Conservation (phyloP, 805 yeast genomes). For the Yarrowia yakushimensis region DNA sequence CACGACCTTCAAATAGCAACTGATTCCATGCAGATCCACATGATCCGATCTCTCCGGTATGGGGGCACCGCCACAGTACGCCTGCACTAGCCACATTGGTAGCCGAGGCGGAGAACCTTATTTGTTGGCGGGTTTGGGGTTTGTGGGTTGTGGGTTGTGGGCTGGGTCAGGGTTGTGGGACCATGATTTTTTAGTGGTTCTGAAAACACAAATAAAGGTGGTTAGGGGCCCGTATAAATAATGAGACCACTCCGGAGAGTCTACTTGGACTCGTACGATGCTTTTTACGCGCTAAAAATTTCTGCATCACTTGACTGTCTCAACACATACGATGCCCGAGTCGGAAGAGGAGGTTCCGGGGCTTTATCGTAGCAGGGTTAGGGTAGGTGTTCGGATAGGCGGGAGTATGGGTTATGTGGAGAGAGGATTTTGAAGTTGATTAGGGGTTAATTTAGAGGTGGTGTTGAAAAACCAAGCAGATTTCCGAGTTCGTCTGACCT, state of each 20-base stretch:
- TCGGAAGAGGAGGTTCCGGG: constrained; percentile 11
- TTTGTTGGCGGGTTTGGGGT: no score
- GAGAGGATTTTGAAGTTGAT: not conserved
- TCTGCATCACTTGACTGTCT: no score
- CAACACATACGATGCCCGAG: constrained; percentile 2
- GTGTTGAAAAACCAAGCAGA: not conserved
- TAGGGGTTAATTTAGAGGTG: not conserved
- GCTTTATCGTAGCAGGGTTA: constrained; percentile 1
- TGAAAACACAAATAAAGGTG: no score
- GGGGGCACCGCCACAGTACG: not conserved
- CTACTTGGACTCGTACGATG: no score
- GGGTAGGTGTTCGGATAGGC: not conserved
- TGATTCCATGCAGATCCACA: not conserved
- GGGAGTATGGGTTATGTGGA: not conserved
- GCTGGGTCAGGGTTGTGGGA: no score
- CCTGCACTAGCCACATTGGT: not conserved
- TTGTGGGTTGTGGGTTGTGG: no score
- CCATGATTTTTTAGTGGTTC: no score
- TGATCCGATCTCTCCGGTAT: not conserved
- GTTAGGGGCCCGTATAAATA: no score
- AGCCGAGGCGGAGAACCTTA: no score
- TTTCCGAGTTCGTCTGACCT: not conserved
- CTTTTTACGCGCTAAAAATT: no score
- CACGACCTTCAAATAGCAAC: no score
- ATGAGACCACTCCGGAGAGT: no score